Percentiles rank a stretch among this genome's conserved stretches.
phyloP scores from a whole-genome alignment of 148 eudicot genomes.

The Rhododendron henanense region DNA sequence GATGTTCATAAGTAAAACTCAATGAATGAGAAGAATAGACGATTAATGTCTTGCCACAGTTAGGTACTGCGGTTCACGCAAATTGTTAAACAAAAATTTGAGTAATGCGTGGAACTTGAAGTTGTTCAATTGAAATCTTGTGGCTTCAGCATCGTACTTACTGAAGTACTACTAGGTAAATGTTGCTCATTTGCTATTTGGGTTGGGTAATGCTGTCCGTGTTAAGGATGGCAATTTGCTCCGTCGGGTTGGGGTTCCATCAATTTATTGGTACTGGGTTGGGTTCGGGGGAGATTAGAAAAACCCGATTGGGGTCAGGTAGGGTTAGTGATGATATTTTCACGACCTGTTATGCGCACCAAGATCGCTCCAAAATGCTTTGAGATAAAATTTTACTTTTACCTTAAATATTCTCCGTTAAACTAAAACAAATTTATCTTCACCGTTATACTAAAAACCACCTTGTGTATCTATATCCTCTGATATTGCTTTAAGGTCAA shows the following conservation, averaged over 20 bases:
- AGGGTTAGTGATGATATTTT: too few species aligned
- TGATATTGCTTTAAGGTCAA: background rate
- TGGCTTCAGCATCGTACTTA: background rate
- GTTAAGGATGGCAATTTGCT: too few species aligned
- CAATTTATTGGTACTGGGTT: too few species aligned
- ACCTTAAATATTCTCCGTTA: background rate
- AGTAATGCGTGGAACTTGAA: background rate
- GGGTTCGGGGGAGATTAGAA: too few species aligned
- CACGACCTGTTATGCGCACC: too few species aligned
- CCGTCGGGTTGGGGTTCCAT: too few species aligned
- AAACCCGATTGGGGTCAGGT: too few species aligned
- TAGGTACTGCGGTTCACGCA: background rate
- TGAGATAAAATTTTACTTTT: too few species aligned
- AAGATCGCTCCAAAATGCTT: too few species aligned
- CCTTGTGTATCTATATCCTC: background rate
- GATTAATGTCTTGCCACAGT: background rate
- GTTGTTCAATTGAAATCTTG: background rate
- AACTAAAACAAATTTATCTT: too few species aligned
- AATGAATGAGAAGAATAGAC: background rate
- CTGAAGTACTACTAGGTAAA: background rate
- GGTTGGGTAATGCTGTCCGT: background rate
- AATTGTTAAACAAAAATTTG: background rate
- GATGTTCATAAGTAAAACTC: background rate
- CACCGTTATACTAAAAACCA: background rate
- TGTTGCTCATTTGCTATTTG: background rate